A percentile compares a stretch with the other conserved stretches of the same genome.
These are phyloP conservation scores for Dictyostelium brefeldianum DNA, from an alignment of 78 protist genomes.

Conservation along the genomic window DNA sequence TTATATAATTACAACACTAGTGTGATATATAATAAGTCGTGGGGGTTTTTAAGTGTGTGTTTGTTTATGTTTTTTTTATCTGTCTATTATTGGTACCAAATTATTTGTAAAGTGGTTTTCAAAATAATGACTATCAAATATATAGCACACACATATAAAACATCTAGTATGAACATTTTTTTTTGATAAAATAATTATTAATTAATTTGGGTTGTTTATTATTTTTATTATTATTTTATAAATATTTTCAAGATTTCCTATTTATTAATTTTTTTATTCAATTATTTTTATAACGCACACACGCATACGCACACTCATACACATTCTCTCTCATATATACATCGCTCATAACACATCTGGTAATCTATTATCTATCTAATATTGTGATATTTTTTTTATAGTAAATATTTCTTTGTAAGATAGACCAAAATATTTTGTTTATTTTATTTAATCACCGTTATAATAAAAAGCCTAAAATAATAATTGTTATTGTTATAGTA, in stretches of 20 bases:
- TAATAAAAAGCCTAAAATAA: too few relatives aligned
- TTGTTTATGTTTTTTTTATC: not conserved
- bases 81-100: too few relatives aligned
- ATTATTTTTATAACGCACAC: not conserved
- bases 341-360: too few relatives aligned
- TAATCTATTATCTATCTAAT: too few relatives aligned
- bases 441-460: too few relatives aligned
- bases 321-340: not conserved
- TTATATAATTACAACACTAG: too few relatives aligned
- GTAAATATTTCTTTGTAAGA: too few relatives aligned
- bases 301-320: not conserved
- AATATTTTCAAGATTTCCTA: constrained; percentile 7
- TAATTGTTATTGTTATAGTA: too few relatives aligned
- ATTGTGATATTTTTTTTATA: too few relatives aligned
- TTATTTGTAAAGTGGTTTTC: too few relatives aligned
- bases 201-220: not conserved
- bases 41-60: not conserved
- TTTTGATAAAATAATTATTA: not conserved
- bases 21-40: not conserved
- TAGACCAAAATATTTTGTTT: too few relatives aligned
- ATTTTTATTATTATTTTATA: constrained; percentile 1
- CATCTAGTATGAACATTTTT: too few relatives aligned
- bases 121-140: not conserved
- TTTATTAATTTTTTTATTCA: constrained; percentile 5
- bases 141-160: not conserved